Conservation (phyloP, 2,329 filamentous ascomycete species). For the Calonectria leucothoes region DNA sequence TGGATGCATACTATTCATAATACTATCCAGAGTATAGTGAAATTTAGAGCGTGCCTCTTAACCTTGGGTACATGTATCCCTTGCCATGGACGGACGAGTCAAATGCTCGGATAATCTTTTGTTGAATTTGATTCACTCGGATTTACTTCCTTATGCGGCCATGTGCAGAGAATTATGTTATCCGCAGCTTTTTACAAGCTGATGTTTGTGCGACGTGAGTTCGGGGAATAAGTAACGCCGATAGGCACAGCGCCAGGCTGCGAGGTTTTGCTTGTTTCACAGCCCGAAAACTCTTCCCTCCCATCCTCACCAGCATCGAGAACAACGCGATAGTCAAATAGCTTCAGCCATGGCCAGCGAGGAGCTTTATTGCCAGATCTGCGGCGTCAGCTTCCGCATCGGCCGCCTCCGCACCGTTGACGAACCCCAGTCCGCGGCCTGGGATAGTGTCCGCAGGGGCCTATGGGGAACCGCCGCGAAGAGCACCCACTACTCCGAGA, state of each 20-base stretch:
- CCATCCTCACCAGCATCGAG: background rate
- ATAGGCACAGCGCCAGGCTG: background rate
- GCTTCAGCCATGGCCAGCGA: slow-evolving; percentile 16
- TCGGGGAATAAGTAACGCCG: background rate
- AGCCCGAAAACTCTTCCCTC: background rate
- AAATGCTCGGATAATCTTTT: background rate
- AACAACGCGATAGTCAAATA: background rate
- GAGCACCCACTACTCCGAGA: background rate
- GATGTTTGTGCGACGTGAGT: background rate
- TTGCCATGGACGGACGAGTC: background rate
- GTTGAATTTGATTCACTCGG: background rate
- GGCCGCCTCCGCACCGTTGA: slow-evolving; percentile 32
- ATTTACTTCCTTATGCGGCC: background rate
- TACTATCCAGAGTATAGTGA: background rate
- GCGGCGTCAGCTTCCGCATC: slow-evolving; percentile 45
- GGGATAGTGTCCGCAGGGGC: slow-evolving; percentile 1
- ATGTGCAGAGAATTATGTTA: background rate
- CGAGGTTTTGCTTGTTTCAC: background rate
- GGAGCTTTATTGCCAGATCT: slow-evolving; percentile 40
- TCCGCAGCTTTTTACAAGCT: background rate
- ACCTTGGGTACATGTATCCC: background rate
- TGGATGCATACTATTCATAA: background rate
- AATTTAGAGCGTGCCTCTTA: background rate
- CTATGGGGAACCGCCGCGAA: slow-evolving; percentile 18
- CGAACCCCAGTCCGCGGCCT: slow-evolving; percentile 35